A percentile compares a stretch with the other conserved stretches of the same genome.
phyloP scores from a whole-genome alignment of 768 basidiomycete species.

The Leccinum barrowsii region DNA sequence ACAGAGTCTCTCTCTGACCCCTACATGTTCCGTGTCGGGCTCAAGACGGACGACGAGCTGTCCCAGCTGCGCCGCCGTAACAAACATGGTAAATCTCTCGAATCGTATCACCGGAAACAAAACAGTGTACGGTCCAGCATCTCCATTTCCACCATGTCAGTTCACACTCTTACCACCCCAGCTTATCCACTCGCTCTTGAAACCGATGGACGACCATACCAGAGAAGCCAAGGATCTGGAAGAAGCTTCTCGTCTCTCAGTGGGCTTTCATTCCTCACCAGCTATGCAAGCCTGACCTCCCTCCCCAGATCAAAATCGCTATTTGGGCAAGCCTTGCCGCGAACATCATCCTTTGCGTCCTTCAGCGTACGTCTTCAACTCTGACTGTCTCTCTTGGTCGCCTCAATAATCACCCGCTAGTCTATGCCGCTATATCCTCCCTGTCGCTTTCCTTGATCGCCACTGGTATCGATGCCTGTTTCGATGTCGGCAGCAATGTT shows the following conservation, averaged over 20 bases:
- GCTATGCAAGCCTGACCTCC: background rate
- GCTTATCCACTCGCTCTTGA: conserved; percentile 85
- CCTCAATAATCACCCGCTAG: conserved; percentile 34
- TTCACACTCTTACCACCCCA: conserved; percentile 28
- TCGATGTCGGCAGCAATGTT: conserved; percentile 80
- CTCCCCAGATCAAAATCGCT: conserved; percentile 76
- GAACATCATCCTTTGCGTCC: conserved; percentile 67
- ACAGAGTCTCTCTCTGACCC: conserved; percentile 51
- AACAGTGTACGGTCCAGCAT: conserved; percentile 52
- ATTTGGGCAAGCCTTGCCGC: conserved; percentile 77
- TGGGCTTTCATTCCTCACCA: conserved; percentile 31
- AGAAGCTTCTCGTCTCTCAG: conserved; percentile 62
- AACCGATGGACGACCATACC: conserved; percentile 87
- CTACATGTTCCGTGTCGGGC: conserved; percentile 57
- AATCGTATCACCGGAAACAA: conserved; percentile 64
- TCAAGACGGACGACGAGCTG: conserved; percentile 63
- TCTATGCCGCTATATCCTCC: conserved; percentile 90
- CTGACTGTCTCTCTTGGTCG: background rate
- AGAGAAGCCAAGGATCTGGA: conserved; percentile 73
- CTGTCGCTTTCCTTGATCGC: conserved; percentile 83
- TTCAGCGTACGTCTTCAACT: conserved; percentile 51
- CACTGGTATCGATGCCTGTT: conserved; percentile 84
- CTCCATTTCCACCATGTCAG: background rate
- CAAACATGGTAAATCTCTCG: conserved; percentile 60
- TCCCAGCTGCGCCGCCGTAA: conserved; percentile 53